Evolutionary conservation across 1,284 basidiomycete genomes (phyloP).

Genomic region (Cutaneotrichosporon sp.): DNA sequence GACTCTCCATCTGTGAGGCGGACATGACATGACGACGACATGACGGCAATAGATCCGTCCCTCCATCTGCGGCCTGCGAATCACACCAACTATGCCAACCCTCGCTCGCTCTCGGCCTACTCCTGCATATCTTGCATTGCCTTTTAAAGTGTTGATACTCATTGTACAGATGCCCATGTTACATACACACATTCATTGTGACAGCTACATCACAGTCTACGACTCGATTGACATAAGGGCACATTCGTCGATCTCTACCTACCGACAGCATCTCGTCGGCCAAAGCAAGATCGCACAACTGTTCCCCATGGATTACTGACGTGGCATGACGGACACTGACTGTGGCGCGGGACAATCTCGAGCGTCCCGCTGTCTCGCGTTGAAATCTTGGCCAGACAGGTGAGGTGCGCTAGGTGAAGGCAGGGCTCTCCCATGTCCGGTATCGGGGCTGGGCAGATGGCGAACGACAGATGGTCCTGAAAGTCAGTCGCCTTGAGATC

Average conservation of each 20-base stretch:
- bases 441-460: slow-evolving; percentile 58
- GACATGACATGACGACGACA: not conserved
- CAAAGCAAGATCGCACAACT: slow-evolving; percentile 66
- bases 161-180: slow-evolving; percentile 4
- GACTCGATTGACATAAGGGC: not conserved
- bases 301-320: slow-evolving; percentile 69
- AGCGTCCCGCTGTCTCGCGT: not conserved
- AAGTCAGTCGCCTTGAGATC: slow-evolving; percentile 34
- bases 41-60: not conserved
- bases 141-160: not conserved
- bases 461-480: slow-evolving; percentile 62
- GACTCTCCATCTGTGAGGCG: not conserved
- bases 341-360: slow-evolving; percentile 3
- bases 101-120: not conserved
- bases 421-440: slow-evolving; percentile 26
- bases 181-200: not conserved
- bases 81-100: not conserved
- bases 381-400: slow-evolving; percentile 62
- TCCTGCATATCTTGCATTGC: not conserved
- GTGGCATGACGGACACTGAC: slow-evolving; percentile 51
- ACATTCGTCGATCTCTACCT: not conserved
- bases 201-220: not conserved
- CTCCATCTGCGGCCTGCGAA: not conserved
- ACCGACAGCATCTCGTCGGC: slow-evolving; percentile 53
- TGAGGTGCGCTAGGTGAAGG: slow-evolving; percentile 61